Percentiles rank a stretch among this genome's conserved stretches.
Conservation (phyloP, 805 yeast species). For the Saccharomyces paradoxus region DNA sequence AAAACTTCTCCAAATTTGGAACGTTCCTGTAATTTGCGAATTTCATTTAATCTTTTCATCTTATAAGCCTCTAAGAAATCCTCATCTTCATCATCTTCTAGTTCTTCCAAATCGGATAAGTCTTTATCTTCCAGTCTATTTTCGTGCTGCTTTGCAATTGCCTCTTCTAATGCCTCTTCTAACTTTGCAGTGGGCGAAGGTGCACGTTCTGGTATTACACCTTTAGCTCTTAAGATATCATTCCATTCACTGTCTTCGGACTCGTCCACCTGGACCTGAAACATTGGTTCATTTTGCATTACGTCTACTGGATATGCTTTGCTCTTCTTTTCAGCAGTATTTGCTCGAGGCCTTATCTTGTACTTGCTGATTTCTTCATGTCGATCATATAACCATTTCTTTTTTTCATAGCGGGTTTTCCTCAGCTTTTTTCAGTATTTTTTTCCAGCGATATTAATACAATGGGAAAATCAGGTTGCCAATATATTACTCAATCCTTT, state of each 20-base stretch:
- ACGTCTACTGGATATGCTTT: neutral
- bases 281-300: conserved; percentile 43
- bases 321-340: neutral
- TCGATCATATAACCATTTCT: neutral
- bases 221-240: conserved; percentile 82
- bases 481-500: neutral
- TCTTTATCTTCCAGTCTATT: conserved; percentile 71
- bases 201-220: conserved; percentile 85
- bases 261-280: conserved; percentile 86
- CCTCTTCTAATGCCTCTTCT: conserved; percentile 83
- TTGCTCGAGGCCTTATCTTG: neutral
- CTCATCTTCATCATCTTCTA: conserved; percentile 91
- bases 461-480: neutral
- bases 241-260: conserved; percentile 98
- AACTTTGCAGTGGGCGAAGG: conserved; percentile 81
- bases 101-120: conserved; percentile 72
- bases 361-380: neutral
- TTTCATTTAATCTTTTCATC: conserved; percentile 66
- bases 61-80: conserved; percentile 77
- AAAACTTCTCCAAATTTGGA: conserved; percentile 66
- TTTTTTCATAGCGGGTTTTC: neutral
- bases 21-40: conserved; percentile 48
- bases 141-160: conserved; percentile 68
- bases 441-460: conserved; percentile 1
- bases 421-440: conserved; percentile 2